phyloP scores from a whole-genome alignment of 768 basidiomycete species.

The Suillus paluster region DNA sequence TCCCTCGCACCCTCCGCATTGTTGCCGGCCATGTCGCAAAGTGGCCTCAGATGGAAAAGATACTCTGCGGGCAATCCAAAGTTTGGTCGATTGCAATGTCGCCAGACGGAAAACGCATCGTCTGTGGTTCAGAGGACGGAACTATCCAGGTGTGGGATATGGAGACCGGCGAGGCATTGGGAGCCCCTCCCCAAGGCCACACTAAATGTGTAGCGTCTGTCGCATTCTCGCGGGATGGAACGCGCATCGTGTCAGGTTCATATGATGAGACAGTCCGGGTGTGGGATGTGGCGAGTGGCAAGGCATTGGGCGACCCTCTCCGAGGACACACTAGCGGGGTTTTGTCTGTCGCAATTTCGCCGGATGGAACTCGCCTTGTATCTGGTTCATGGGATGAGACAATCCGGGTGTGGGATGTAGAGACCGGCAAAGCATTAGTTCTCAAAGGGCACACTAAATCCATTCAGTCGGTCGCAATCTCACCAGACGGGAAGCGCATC shows the following conservation, averaged over 20 bases:
- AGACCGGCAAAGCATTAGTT: background rate
- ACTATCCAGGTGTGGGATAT: conserved; percentile 9
- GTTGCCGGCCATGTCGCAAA: background rate
- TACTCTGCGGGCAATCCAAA: accelerated
- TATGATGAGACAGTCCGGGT: conserved; percentile 14
- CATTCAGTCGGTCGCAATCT: conserved; percentile 2
- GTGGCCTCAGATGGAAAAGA: conserved; percentile 4
- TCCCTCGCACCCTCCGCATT: background rate
- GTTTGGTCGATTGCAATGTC: background rate
- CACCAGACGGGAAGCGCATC: background rate
- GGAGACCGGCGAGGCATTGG: background rate
- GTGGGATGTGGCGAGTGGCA: conserved; percentile 8
- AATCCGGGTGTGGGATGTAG: background rate
- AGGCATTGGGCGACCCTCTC: background rate
- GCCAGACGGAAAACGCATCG: background rate
- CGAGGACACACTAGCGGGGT: background rate
- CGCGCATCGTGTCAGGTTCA: conserved; percentile 17
- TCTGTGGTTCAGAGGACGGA: conserved; percentile 12
- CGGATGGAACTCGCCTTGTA: conserved; percentile 3
- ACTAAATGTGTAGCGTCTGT: background rate
- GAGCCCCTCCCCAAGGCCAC: conserved; percentile 5
- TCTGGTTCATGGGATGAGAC: conserved; percentile 3
- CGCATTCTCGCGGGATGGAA: conserved; percentile 7
- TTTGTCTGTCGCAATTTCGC: background rate
- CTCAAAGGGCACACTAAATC: background rate